A percentile compares a stretch with the other conserved stretches of the same genome.
Conservation (phyloP, 2,329 filamentous ascomycete genomes). For the Drechslerella coelobrocha region DNA sequence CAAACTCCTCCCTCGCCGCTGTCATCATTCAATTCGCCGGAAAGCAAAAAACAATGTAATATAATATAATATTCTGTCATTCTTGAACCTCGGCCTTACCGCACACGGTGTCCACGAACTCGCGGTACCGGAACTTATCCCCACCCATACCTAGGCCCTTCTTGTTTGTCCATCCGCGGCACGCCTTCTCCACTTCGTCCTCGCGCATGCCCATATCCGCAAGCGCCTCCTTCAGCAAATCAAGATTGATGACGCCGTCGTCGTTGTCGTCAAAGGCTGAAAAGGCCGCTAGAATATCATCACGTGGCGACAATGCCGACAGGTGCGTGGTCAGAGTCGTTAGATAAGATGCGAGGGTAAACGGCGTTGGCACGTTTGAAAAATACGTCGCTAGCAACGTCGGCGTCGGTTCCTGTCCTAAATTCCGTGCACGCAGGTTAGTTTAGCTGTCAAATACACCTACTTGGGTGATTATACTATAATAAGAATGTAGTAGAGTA, state of each 20-base stretch:
- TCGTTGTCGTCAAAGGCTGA: conserved; percentile 96
- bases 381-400: conserved; percentile 80
- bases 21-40: too few relatives aligned
- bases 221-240: conserved; percentile 80
- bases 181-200: conserved; percentile 80
- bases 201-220: conserved; percentile 75
- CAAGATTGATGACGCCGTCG: conserved; percentile 86
- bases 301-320: conserved; percentile 74
- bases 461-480: too few relatives aligned
- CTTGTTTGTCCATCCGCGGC: conserved; percentile 82
- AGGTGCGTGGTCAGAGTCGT: conserved; percentile 79
- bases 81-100: conserved; percentile 55
- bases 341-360: conserved; percentile 84
- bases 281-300: conserved; percentile 86
- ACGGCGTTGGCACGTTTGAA: conserved; percentile 72
- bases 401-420: conserved; percentile 75
- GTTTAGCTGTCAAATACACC: neutral
- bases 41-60: too few relatives aligned
- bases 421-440: conserved; percentile 1
- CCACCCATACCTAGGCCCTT: conserved; percentile 67
- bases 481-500: neutral
- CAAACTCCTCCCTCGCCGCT: too few relatives aligned
- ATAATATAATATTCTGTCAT: too few relatives aligned
- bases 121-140: conserved; percentile 91
- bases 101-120: conserved; percentile 71